A percentile compares a stretch with the other conserved stretches of the same genome.
These are phyloP conservation scores for Lojkania enalia DNA, from an alignment of 2,329 filamentous ascomycete genomes.

Conservation along the genomic window DNA sequence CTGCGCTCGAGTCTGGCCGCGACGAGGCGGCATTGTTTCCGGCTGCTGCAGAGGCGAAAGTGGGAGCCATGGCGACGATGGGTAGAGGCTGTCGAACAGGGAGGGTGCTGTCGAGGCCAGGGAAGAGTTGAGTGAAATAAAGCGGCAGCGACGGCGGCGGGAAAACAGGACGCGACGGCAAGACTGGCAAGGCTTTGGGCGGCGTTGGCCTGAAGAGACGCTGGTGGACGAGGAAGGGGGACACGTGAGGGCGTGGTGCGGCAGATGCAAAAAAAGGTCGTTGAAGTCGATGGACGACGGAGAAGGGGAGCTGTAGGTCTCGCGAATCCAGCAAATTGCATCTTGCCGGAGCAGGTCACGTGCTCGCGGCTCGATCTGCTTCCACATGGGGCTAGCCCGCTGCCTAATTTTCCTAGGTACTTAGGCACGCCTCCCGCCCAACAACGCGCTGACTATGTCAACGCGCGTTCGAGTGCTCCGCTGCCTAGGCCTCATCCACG, in stretches of 20 bases:
- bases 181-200: too few species aligned
- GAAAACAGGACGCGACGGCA: slow-evolving; percentile 27
- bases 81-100: slow-evolving; percentile 25
- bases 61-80: slow-evolving; percentile 49
- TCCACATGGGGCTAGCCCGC: not conserved
- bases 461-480: not conserved
- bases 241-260: slow-evolving; percentile 22
- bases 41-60: slow-evolving; percentile 56
- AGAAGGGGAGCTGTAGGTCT: slow-evolving; percentile 16
- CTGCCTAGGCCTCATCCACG: not conserved
- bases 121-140: slow-evolving; percentile 23
- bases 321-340: not conserved
- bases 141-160: slow-evolving; percentile 26
- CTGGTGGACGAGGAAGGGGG: slow-evolving; percentile 14
- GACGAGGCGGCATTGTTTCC: slow-evolving; percentile 47
- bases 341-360: not conserved
- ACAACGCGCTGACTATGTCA: not conserved
- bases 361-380: not conserved
- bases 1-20: slow-evolving; percentile 49
- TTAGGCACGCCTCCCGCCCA: too few species aligned
- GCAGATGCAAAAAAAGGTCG: not conserved
- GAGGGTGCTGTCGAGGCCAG: slow-evolving; percentile 28
- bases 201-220: slow-evolving; percentile 25
- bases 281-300: slow-evolving; percentile 13
- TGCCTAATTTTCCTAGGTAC: too few species aligned